phyloP scores from a whole-genome alignment of 805 yeast genomes.

The Candida piceae region DNA sequence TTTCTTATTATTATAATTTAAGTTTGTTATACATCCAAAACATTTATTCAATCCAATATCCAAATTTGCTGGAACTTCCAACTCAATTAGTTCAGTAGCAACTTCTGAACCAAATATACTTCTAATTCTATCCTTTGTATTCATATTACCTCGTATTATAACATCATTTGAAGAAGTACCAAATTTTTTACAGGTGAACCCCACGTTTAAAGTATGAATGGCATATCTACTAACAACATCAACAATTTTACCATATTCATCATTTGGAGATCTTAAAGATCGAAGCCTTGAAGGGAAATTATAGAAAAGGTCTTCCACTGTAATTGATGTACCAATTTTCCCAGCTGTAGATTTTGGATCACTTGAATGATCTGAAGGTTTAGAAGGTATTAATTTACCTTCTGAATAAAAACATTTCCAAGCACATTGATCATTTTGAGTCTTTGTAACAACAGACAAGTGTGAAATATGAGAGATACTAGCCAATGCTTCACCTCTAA shows the following conservation, averaged over 20 bases:
- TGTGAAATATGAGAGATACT: slow-evolving; percentile 88
- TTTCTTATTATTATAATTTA: slow-evolving; percentile 68
- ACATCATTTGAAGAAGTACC: slow-evolving; percentile 72
- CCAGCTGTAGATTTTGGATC: slow-evolving; percentile 81
- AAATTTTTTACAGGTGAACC: slow-evolving; percentile 71
- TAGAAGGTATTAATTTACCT: slow-evolving; percentile 53
- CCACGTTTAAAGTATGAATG: slow-evolving; percentile 62
- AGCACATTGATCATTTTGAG: slow-evolving; percentile 56
- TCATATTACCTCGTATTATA: slow-evolving; percentile 46
- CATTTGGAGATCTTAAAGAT: slow-evolving; percentile 59
- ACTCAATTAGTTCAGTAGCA: slow-evolving; percentile 56
- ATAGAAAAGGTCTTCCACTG: slow-evolving; percentile 85
- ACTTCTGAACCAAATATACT: slow-evolving; percentile 64
- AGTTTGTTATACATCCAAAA: slow-evolving; percentile 61
- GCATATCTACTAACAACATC: slow-evolving; percentile 85
- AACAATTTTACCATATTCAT: slow-evolving; percentile 70
- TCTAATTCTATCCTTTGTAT: slow-evolving; percentile 65
- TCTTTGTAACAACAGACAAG: slow-evolving; percentile 73
- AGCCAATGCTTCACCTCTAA: slow-evolving; percentile 95
- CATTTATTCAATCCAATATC: slow-evolving; percentile 47
- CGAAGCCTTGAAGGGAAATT: slow-evolving; percentile 76
- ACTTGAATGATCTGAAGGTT: slow-evolving; percentile 28
- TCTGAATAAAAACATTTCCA: slow-evolving; percentile 63
- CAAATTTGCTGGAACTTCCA: slow-evolving; percentile 33
- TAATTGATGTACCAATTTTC: slow-evolving; percentile 75